Evolutionary conservation across 352 stramenopile species (phyloP), one percentile per base, ranked within the genome.

Genomic region (Globisporangium rhizosaccharum): DNA sequence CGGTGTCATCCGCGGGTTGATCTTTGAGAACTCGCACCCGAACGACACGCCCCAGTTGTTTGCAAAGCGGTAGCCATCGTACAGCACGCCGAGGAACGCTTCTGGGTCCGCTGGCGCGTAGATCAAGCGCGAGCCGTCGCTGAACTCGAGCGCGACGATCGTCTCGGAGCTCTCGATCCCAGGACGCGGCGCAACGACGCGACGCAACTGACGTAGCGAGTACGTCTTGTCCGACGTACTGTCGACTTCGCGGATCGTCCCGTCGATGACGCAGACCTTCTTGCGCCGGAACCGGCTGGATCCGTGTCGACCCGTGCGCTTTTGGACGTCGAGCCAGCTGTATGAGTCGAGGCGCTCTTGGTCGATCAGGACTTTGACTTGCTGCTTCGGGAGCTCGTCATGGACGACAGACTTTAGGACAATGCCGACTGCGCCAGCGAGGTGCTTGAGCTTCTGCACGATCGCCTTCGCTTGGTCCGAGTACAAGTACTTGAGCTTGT

Each of bases 401-500:
- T 62, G 56, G 10, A 57, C 63, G 11, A 62, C 70, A 2, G 66
- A 66, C 11, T 49, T 56, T 39, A 93, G 57, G 54, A 74, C 69
- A 11, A 88, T 84, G 6, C 83, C 83, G 28, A 93, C 82, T 25
- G 85, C 66, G 45, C 83, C 83, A 48, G 83, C 75, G 17, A 91
- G 65, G 12, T 73, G 62, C 42, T 73, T 78, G 60, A 91, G 74
- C 57, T 82, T 87, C 28, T 87, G 65, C 7, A 91, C 48, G 12
- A 93, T 88, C 25, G 76, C 63, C 12, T 64, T 63, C 23, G 63
- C 72, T 39, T 87, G 75, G 33, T 89, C 81, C 0, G 79, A 89
- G 55, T 91, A 91, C 15, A 93, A 57, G 51, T 88, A 91, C 53
- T 84, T 79, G 41, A 84, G 33, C 52, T 89, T 89, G n/a, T 72